These are phyloP conservation scores for Annulohypoxylon nitens DNA, from an alignment of 495 filamentous ascomycete genomes.

Conservation along the genomic window DNA sequence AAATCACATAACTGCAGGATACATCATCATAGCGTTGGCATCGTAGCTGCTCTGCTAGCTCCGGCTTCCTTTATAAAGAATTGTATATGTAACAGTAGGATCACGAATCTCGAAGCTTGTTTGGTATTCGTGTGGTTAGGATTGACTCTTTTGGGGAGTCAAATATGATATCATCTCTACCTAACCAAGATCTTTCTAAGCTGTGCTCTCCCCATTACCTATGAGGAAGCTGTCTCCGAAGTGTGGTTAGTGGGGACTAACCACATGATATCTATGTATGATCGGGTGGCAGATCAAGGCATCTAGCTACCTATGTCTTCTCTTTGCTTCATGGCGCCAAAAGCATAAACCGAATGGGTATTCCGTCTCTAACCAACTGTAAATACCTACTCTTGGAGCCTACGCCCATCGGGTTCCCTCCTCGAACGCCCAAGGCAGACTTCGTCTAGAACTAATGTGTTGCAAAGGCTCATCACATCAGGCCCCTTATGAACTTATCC, in stretches of 20 bases:
- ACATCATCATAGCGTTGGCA: constrained; percentile 24
- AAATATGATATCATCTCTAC: constrained; percentile 16
- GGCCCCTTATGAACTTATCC: constrained; percentile 79
- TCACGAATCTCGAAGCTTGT: constrained; percentile 1
- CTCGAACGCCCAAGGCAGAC: not conserved
- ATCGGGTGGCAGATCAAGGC: not conserved
- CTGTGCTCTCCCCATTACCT: not conserved
- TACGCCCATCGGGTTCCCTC: not conserved
- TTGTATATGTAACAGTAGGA: constrained; percentile 23
- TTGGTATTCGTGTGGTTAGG: constrained; percentile 2
- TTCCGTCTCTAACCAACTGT: not conserved
- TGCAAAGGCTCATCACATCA: constrained; percentile 56
- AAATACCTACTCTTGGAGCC: not conserved
- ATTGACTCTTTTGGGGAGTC: constrained; percentile 13
- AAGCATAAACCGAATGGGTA: not conserved
- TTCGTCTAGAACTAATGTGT: not conserved
- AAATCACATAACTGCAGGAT: constrained; percentile 10
- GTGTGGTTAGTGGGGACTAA: not conserved
- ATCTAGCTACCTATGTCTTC: not conserved
- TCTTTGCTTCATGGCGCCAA: not conserved
- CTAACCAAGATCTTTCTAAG: not conserved
- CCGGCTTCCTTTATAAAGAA: constrained; percentile 21
- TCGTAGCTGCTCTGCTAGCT: constrained; percentile 19
- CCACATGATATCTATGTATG: not conserved
- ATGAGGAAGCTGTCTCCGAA: not conserved